These are phyloP conservation scores for Skeletonema potamos DNA, from an alignment of 108 stramenopile species.

Conservation along the genomic window DNA sequence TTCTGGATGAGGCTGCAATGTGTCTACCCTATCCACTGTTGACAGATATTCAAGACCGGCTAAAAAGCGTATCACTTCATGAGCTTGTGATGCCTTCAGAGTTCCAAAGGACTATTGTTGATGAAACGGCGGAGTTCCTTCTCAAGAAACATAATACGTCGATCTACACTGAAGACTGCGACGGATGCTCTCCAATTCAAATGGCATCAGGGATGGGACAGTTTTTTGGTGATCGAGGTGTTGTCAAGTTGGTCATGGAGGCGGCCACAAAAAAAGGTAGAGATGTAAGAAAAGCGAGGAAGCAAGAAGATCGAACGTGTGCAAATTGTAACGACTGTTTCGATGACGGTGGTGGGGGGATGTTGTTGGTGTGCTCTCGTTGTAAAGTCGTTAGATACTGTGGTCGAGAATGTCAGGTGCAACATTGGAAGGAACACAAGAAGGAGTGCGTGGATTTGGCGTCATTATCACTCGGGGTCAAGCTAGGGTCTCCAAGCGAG, in stretches of 20 bases:
- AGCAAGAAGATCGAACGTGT: neutral
- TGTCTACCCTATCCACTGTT: neutral
- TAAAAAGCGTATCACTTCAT: slow-evolving; percentile 27
- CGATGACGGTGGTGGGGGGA: neutral
- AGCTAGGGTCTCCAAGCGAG: neutral
- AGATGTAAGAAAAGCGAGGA: slow-evolving; percentile 11
- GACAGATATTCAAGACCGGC: slow-evolving; percentile 29
- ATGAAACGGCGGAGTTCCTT: slow-evolving; percentile 47
- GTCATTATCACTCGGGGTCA: neutral
- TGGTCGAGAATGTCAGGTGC: slow-evolving; percentile 23
- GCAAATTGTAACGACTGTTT: slow-evolving; percentile 4
- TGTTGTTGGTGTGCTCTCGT: slow-evolving; percentile 14
- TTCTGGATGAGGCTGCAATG: neutral
- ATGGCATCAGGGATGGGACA: slow-evolving; percentile 14
- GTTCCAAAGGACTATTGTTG: neutral
- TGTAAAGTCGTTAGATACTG: slow-evolving; percentile 34
- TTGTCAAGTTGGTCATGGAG: slow-evolving; percentile 6
- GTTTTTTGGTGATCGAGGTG: neutral
- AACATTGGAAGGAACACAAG: slow-evolving; percentile 44
- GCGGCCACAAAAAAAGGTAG: slow-evolving; percentile 9
- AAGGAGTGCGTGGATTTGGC: slow-evolving; percentile 12
- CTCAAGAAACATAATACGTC: slow-evolving; percentile 10
- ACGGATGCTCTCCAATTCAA: slow-evolving; percentile 5
- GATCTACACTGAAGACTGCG: slow-evolving; percentile 14
- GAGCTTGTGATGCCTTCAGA: slow-evolving; percentile 31